Conservation (phyloP, 1,139 yeast genomes). For the Sugiyamaella paludigena region DNA sequence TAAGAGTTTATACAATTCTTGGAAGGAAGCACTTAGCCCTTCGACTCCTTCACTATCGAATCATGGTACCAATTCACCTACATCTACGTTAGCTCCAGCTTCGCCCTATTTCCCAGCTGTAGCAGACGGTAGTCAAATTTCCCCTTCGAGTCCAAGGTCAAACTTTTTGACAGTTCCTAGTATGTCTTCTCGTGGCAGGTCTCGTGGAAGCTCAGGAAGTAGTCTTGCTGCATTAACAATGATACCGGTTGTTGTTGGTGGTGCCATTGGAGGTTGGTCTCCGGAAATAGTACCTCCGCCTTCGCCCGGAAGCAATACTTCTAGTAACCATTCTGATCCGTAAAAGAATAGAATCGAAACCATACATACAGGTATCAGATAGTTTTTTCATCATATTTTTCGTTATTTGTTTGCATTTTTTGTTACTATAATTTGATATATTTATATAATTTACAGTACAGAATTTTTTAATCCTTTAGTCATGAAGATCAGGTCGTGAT, state of each 20-base stretch:
- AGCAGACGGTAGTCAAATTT: conserved; percentile 9
- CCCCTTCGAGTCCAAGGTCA: background rate
- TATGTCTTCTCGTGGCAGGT: conserved; percentile 12
- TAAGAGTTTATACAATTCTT: conserved; percentile 26
- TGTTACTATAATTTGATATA: too few relatives aligned
- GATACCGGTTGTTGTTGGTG: conserved; percentile 54
- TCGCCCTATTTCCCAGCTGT: conserved; percentile 11
- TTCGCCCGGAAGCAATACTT: background rate
- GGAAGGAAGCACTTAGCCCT: conserved; percentile 30
- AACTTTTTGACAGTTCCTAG: conserved; percentile 32
- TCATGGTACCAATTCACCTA: conserved; percentile 16
- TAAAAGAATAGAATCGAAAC: too few relatives aligned
- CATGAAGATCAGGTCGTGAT: too few relatives aligned
- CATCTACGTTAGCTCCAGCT: conserved; percentile 17
- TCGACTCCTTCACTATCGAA: conserved; percentile 14
- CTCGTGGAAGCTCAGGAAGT: conserved; percentile 24
- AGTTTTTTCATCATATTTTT: too few relatives aligned
- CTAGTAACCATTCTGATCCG: too few relatives aligned
- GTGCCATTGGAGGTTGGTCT: conserved; percentile 52
- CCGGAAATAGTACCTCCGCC: conserved; percentile 16
- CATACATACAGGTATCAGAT: too few relatives aligned
- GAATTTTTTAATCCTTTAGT: too few relatives aligned
- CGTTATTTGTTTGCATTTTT: too few relatives aligned
- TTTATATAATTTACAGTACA: too few relatives aligned
- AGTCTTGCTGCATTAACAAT: conserved; percentile 47